Evolutionary conservation across 106 monocot species (phyloP), one percentile per base, ranked within the genome.

Genomic region (Acorus calamus): DNA sequence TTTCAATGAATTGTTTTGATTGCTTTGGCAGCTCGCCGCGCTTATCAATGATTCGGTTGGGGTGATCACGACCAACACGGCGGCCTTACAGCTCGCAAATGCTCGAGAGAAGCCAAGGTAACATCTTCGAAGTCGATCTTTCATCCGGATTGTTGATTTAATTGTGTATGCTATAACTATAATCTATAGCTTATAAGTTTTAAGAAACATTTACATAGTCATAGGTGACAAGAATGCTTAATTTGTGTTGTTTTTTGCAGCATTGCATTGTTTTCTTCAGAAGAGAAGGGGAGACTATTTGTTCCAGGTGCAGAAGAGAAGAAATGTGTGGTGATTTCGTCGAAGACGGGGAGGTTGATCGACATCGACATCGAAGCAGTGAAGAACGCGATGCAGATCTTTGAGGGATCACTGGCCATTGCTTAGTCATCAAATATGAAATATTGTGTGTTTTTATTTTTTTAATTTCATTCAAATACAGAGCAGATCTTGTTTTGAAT

Each of bases 21-120:
- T 10, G 3, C 8, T 11, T 46, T 45, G 28, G 28, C 80, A 92
- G 86, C 74, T 94, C 3, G 89, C 93, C 47, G 78, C 89, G 14
- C 72, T 89, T 6, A 86, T 94, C 9, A 74, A 84, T 61, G 86
- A 94, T 49, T 89, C 93, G 2, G 79, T 71, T 44, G 93, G 93
- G 47, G 86, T 89, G 3, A 79, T 94, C 46, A 55, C 76, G 66
- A 94, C 93, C 41, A 94, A 94, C 74, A 94, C 93, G 44, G 86
- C 86, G 50, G 93, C 93, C 3, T 63, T 89, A 11, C 93, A 83
- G 57, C 79, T 86, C 7, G 83, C 83, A 42, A 81, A 81, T 69
- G 86, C 89, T 47, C 73, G 76, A 8, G 63, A 63, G 7, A 94
- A 84, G 59, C 71, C 59, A 56, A 78, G 89, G 89, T 83, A 28